phyloP scores from a whole-genome alignment of 1,284 basidiomycete species.

The Ceratobasidium theobromae region DNA sequence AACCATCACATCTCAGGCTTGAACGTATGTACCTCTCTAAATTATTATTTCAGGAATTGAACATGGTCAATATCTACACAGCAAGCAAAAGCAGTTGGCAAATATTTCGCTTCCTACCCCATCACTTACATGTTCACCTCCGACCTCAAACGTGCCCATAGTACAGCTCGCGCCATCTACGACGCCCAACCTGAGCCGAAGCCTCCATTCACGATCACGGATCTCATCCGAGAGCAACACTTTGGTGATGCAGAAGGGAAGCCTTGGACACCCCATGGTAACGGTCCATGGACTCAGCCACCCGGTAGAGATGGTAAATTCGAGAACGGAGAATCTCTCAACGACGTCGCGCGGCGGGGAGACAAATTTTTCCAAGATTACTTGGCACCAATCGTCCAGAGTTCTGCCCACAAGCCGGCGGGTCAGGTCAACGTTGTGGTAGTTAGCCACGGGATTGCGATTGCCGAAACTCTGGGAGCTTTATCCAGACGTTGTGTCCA shows the following conservation, averaged over 20 bases:
- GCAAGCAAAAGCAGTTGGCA: slow-evolving; percentile 82
- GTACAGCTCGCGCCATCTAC: slow-evolving; percentile 66
- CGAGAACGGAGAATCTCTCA: slow-evolving; percentile 69
- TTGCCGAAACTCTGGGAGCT: slow-evolving; percentile 53
- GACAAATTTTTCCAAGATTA: slow-evolving; percentile 58
- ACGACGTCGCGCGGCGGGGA: slow-evolving; percentile 67
- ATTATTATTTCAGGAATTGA: too few species aligned
- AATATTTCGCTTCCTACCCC: slow-evolving; percentile 55
- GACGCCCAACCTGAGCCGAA: slow-evolving; percentile 55
- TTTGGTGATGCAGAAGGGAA: slow-evolving; percentile 77
- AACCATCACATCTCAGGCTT: slow-evolving; percentile 51
- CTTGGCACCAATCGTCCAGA: slow-evolving; percentile 58
- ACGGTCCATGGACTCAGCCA: slow-evolving; percentile 12
- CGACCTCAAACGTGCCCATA: slow-evolving; percentile 72
- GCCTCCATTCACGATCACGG: slow-evolving; percentile 54
- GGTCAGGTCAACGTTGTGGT: slow-evolving; percentile 60
- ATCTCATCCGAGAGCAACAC: slow-evolving; percentile 46
- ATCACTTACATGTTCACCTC: slow-evolving; percentile 78
- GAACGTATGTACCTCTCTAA: too few species aligned
- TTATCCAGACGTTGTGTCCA: slow-evolving; percentile 22
- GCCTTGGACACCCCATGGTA: slow-evolving; percentile 52
- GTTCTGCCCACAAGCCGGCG: slow-evolving; percentile 36
- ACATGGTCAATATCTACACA: slow-evolving; percentile 41
- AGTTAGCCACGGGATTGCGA: slow-evolving; percentile 79
- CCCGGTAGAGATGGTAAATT: slow-evolving; percentile 55